These are phyloP conservation scores for Apiospora rasikravindrae DNA, from an alignment of 2,329 filamentous ascomycete genomes.

Conservation along the genomic window DNA sequence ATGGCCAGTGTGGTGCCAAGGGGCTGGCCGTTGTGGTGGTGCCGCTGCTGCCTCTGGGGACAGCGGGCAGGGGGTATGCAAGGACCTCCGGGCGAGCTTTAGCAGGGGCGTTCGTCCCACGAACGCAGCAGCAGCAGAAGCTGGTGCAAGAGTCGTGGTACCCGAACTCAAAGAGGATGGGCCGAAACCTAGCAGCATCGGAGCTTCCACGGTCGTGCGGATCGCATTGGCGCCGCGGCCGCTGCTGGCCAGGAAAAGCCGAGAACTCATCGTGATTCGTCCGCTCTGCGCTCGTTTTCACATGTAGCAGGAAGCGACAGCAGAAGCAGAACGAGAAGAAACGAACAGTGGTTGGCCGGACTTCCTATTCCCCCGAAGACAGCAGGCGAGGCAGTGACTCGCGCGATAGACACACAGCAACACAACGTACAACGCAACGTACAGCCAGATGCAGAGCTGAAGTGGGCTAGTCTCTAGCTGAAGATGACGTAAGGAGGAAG, in stretches of 20 bases:
- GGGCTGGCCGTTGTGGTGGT: neutral
- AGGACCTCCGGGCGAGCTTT: conserved; percentile 6
- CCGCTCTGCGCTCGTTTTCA: neutral
- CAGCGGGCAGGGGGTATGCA: conserved; percentile 17
- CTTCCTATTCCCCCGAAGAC: neutral
- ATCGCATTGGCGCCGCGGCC: conserved; percentile 11
- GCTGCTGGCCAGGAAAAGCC: conserved; percentile 16
- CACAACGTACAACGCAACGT: neutral
- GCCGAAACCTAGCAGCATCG: conserved; percentile 17
- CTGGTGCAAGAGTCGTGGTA: neutral
- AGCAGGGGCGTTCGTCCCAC: conserved; percentile 12
- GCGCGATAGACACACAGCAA: neutral
- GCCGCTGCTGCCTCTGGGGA: neutral
- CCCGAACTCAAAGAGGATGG: conserved; percentile 18
- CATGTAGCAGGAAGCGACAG: neutral
- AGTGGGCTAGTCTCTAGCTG: neutral
- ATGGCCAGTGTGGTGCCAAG: conserved; percentile 10
- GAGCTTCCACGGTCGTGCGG: conserved; percentile 10
- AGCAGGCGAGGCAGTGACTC: conserved; percentile 1
- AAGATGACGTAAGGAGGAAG: neutral
- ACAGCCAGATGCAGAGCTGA: neutral
- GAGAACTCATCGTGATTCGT: conserved; percentile 8
- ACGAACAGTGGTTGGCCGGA: neutral
- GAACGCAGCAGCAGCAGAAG: neutral
- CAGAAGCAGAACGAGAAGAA: neutral